Base-by-base conservation (phyloP, 2,329 filamentous ascomycete genomes). In the Fusarium sp. region DNA sequence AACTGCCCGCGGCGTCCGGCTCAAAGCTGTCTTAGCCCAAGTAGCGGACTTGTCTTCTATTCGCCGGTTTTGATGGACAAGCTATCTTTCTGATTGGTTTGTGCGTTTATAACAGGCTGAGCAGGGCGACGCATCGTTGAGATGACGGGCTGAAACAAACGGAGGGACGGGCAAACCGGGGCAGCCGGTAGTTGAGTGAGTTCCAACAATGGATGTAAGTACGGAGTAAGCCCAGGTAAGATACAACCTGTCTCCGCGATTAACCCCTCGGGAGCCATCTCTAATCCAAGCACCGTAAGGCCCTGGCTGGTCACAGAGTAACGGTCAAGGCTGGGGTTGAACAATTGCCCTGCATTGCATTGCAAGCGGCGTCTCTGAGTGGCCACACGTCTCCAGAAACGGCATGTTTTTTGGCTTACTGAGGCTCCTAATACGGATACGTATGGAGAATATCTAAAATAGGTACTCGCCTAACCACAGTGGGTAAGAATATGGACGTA, bases 121-220 rank as follows among this genome's bases (percentile, higher is more conserved):
- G 40, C 55, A 62, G 51, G 57, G 49, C 54, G 41, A 67, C 39
- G 67, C 33, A 56, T 32, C 37, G 49, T 46, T 69, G 48, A 46
- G 58, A 54, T 61, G 39, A 56, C 54, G 58, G 59, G 51, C 57
- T 64, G 48, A 41, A 56, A 51, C 44, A 56, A n/a, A 53, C 65
- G 60, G 67, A 50, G 48, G 33, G 53, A 62, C 63, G 63, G 66
- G 39, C 54, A 70, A 48, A 51, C 67, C 67, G 62, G 67, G 66
- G 67, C 56, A 43, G 35, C 61, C 62, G 67, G 66, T 70, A 70
- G 67, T 70, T 70, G 66, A 61, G 50, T 70, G 66, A 61, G 50
- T 40, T 49, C 56, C 41, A 53, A 50, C 35, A 37, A 37, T 37
- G 28, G 48, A 41, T 37, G 37, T 37, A 39, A 53, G 28, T 24